Conservation (phyloP, 108 stramenopile genomes). For the Parietichytrium sp. region DNA sequence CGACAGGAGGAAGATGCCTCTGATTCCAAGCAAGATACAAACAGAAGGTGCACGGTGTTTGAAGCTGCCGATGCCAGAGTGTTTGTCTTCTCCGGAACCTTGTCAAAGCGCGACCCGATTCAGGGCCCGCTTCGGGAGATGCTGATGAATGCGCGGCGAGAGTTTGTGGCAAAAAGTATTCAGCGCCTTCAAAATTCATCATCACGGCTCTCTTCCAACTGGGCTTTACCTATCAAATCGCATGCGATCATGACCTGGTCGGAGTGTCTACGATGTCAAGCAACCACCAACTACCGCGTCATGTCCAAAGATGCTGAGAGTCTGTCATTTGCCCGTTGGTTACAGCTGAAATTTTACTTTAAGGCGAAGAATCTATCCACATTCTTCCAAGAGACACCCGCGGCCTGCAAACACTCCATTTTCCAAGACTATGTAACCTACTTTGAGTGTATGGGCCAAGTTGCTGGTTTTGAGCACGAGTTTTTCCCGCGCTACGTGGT, state of each 20-base stretch:
- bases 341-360: background rate
- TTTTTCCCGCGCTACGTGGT: background rate
- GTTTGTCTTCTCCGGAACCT: background rate
- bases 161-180: slow-evolving; percentile 13
- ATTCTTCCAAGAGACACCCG: background rate
- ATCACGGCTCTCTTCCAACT: background rate
- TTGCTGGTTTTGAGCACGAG: slow-evolving; percentile 18
- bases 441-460: slow-evolving; percentile 1
- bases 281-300: background rate
- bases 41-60: background rate
- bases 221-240: slow-evolving; percentile 21
- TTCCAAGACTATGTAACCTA: slow-evolving; percentile 35
- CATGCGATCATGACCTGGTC: slow-evolving; percentile 8
- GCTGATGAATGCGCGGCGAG: background rate
- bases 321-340: background rate
- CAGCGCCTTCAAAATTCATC: background rate
- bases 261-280: slow-evolving; percentile 7
- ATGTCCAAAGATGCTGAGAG: slow-evolving; percentile 21
- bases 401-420: slow-evolving; percentile 9
- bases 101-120: background rate
- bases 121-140: slow-evolving; percentile 1
- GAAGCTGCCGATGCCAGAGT: background rate
- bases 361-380: background rate
- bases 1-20: too few relatives aligned
- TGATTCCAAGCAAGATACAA: too few relatives aligned